Conservation (phyloP, 805 yeast genomes). For the Kurtzmaniella cleridarum region DNA sequence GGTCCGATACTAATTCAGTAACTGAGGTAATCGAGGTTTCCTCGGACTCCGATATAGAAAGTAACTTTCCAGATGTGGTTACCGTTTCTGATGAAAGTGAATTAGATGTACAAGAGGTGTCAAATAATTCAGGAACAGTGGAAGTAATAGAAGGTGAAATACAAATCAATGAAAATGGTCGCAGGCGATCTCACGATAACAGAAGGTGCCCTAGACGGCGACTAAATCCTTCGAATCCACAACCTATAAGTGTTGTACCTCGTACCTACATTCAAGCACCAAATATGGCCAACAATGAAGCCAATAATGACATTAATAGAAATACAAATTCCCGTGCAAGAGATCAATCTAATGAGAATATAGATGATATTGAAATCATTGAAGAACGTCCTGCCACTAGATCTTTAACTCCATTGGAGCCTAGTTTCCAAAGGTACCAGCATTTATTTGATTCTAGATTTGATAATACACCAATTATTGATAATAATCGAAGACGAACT, state of each 20-base stretch:
- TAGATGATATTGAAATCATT: slow-evolving; percentile 18
- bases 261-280: not conserved
- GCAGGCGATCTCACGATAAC: too few relatives aligned
- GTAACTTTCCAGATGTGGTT: too few relatives aligned
- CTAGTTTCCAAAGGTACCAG: not conserved
- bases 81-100: too few relatives aligned
- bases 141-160: too few relatives aligned
- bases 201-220: too few relatives aligned
- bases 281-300: not conserved
- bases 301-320: not conserved
- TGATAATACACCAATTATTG: too few relatives aligned
- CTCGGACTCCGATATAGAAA: not conserved
- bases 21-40: slow-evolving; percentile 1
- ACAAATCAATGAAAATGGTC: too few relatives aligned
- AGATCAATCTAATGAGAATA: slow-evolving; percentile 7
- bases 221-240: too few relatives aligned
- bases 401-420: slow-evolving; percentile 3
- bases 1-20: not conserved
- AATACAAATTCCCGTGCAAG: not conserved
- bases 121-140: too few relatives aligned
- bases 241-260: not conserved
- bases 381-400: slow-evolving; percentile 16
- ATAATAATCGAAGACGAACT: too few relatives aligned
- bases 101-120: too few relatives aligned
- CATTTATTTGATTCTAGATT: not conserved